A percentile compares a stretch with the other conserved stretches of the same genome.
Evolutionary conservation across 257 asterid species (phyloP).

Genomic region (Euphrasia confusa): DNA sequence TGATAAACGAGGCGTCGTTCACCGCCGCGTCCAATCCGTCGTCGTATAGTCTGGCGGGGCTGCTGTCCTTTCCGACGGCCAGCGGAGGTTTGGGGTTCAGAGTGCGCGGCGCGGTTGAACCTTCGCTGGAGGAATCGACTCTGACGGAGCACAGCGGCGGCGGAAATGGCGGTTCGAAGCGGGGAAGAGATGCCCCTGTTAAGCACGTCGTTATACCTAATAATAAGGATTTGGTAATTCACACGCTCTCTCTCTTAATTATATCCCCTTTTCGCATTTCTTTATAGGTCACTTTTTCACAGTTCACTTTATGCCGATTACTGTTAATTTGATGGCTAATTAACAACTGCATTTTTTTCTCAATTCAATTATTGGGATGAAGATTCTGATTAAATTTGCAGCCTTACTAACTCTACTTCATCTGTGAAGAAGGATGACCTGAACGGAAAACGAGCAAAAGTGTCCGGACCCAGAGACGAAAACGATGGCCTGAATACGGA

Average conservation of each 20-base stretch:
- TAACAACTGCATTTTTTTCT: not conserved
- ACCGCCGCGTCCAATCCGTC: conserved; percentile 65
- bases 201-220: conserved; percentile 39
- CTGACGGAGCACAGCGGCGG: conserved; percentile 62
- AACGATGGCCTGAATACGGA: conserved; percentile 42
- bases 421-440: conserved; percentile 39
- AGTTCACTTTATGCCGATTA: not conserved
- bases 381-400: not conserved
- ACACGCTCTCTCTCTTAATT: not conserved
- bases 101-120: conserved; percentile 36
- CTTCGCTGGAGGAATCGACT: conserved; percentile 62
- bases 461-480: conserved; percentile 33
- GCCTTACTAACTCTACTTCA: conserved; percentile 4
- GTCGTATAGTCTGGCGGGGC: conserved; percentile 67
- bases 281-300: not conserved
- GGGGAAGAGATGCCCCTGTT: conserved; percentile 43
- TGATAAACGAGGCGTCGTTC: conserved; percentile 64
- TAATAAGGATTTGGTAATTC: conserved; percentile 47
- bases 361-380: not conserved
- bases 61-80: conserved; percentile 53
- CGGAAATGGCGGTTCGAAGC: conserved; percentile 38
- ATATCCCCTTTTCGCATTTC: too few species aligned
- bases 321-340: not conserved
- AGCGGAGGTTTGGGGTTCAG: conserved; percentile 47
- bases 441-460: conserved; percentile 42